Conservation (phyloP, 2,329 filamentous ascomycete species). For the Capronia coronata region DNA sequence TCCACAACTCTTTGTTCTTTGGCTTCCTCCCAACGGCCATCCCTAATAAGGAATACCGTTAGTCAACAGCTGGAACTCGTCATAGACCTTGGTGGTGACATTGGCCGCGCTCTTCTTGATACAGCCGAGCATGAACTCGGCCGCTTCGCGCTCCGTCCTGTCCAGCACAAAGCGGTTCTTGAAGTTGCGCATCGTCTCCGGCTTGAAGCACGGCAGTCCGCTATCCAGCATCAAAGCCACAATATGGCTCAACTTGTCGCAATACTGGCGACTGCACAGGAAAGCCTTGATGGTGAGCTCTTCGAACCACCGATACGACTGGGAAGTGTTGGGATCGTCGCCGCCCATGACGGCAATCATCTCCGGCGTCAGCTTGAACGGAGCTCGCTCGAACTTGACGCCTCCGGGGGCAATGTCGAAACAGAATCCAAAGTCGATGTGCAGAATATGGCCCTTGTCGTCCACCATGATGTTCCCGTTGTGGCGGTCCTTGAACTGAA, state of each 20-base stretch:
- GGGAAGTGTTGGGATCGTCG: conserved; percentile 57
- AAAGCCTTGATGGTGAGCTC: conserved; percentile 95
- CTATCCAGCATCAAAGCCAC: conserved; percentile 94
- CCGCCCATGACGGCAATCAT: conserved; percentile 99
- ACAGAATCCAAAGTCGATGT: conserved; percentile 99
- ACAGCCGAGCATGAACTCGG: conserved; percentile 84
- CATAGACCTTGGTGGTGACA: conserved; percentile 89
- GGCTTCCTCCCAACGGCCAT: background rate
- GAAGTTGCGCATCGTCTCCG: conserved; percentile 88
- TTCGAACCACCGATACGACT: conserved; percentile 92
- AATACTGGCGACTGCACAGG: conserved; percentile 76
- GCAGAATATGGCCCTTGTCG: conserved; percentile 90
- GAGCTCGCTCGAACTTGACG: conserved; percentile 93
- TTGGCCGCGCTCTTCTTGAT: conserved; percentile 86
- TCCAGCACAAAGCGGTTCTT: conserved; percentile 87
- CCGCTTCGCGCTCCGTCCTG: conserved; percentile 83
- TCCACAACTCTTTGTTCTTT: background rate
- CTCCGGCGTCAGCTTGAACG: conserved; percentile 94
- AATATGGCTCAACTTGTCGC: conserved; percentile 81
- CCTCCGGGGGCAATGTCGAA: conserved; percentile 98
- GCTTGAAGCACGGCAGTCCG: conserved; percentile 95
- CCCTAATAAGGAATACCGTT: conserved; percentile 89
- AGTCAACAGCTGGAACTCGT: conserved; percentile 94
- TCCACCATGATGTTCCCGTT: conserved; percentile 99
- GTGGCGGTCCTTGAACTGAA: conserved; percentile 98